Evolutionary conservation across 306 rosid species (phyloP), one percentile per base, ranked within the genome.

Genomic region (Dalbergia cultrata): DNA sequence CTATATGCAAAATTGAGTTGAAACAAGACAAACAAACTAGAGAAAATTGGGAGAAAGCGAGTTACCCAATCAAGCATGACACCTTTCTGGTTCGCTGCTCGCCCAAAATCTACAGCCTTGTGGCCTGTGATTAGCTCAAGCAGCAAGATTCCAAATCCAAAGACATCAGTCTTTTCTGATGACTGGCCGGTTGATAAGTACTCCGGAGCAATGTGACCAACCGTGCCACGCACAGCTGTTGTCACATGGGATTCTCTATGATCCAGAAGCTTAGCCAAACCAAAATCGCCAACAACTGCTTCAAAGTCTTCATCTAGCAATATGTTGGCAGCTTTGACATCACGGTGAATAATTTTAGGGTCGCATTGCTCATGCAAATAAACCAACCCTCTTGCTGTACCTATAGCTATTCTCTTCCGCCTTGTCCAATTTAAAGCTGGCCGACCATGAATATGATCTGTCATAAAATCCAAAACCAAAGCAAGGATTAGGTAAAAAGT

Each of bases 351-450:
- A 31, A 95, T 95, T 81, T 90, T 95, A 18, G 99, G 99, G 81
- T 95, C 99, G 63, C 99, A 95, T 82, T 93, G 98, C 86, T 95
- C 98, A 7, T 96, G 99, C 84, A 96, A 87, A 84, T 96, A 96
- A 78, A 96, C 98, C 82, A 93, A 84, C 44, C 98, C 99, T 81
- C 99, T 88, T 31, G 99, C 99, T 0, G 99, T 96, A 37, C 99
- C 99, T 86, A 96, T 89, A 21, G 99, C 97, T 87, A 93, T 92
- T 84, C 89, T 92, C 87, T 96, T 96, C 54, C 99, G 85, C 85
- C 90, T 89, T 26, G 84, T 77, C 99, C 99, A 96, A 84, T 93
- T 94, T 72, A 96, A 79, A 61, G 99, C 93, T 22, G 99, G 93
- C 74, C 78, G 80, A 22, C 98, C 97, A 60, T 90, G 80, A 45